Conservation (phyloP, 306 rosid species). For the Lagenaria siceraria region DNA sequence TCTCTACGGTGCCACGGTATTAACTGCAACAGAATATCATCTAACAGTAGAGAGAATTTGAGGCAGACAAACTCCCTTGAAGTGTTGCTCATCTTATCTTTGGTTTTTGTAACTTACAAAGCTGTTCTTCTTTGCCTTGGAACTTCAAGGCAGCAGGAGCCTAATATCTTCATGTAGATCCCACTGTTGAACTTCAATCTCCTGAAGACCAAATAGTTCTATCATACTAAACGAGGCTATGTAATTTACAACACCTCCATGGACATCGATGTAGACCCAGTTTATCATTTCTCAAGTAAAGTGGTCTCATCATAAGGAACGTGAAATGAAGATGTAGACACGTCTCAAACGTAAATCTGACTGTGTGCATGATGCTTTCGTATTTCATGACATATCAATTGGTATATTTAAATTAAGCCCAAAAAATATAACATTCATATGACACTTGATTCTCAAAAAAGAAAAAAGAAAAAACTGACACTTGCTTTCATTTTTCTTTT, state of each 20-base stretch:
- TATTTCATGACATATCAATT: neutral
- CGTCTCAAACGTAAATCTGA: neutral
- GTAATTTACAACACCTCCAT: neutral
- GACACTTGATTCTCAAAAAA: too few species aligned
- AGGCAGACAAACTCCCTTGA: neutral
- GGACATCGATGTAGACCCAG: neutral
- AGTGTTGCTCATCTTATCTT: neutral
- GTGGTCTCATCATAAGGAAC: neutral
- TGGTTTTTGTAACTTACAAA: neutral
- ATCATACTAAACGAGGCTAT: neutral
- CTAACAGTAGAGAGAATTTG: neutral
- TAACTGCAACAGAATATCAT: neutral
- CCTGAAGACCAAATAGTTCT: conserved; percentile 14
- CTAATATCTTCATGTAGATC: neutral
- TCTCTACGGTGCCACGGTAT: neutral
- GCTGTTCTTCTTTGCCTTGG: neutral
- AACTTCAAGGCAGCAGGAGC: neutral
- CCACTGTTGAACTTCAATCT: conserved; percentile 17
- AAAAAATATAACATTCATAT: neutral
- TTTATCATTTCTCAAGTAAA: neutral
- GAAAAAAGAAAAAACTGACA: too few species aligned
- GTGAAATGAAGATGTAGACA: neutral
- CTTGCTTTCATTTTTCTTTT: too few species aligned
- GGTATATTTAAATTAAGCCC: neutral
- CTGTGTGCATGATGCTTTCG: neutral